Conservation (phyloP, 192 early-diverging fungal genomes). For the Rhizophagus sp. region DNA sequence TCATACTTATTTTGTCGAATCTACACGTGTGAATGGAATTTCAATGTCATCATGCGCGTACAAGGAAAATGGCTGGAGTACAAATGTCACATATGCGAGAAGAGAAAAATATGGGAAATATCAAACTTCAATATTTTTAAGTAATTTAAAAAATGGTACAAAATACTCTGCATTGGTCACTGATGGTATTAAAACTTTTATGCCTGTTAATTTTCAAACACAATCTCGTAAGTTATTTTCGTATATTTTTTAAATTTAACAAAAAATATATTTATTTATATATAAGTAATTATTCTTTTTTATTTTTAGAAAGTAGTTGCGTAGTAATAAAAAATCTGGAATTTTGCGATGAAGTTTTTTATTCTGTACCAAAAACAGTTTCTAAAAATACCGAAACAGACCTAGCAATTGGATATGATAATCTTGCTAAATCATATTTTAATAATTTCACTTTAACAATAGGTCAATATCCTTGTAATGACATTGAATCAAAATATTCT, state of each 20-base stretch:
- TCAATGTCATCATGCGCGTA: constrained; percentile 52
- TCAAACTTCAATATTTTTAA: constrained; percentile 19
- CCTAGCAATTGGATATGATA: constrained; percentile 49
- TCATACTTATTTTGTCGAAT: constrained; percentile 31
- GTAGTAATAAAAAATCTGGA: constrained; percentile 48
- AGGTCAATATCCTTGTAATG: constrained; percentile 51
- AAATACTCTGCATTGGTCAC: constrained; percentile 45
- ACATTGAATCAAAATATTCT: constrained; percentile 47
- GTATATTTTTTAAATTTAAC: not conserved
- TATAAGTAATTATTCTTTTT: not conserved
- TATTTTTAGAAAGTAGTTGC: constrained; percentile 42
- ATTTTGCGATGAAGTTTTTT: constrained; percentile 57
- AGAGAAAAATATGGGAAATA: constrained; percentile 33
- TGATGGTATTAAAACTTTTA: constrained; percentile 32
- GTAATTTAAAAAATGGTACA: constrained; percentile 37
- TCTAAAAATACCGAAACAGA: constrained; percentile 27
- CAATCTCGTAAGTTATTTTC: constrained; percentile 34
- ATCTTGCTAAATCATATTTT: constrained; percentile 38
- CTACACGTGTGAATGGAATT: constrained; percentile 32
- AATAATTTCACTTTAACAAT: constrained; percentile 51
- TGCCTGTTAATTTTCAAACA: constrained; percentile 36
- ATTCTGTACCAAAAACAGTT: constrained; percentile 47
- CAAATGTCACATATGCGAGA: constrained; percentile 34
- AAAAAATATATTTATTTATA: not conserved
- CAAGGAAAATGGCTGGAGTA: constrained; percentile 41